These are phyloP conservation scores for Xylaria sp. DNA, from an alignment of 2,329 filamentous ascomycete species.

Conservation along the genomic window DNA sequence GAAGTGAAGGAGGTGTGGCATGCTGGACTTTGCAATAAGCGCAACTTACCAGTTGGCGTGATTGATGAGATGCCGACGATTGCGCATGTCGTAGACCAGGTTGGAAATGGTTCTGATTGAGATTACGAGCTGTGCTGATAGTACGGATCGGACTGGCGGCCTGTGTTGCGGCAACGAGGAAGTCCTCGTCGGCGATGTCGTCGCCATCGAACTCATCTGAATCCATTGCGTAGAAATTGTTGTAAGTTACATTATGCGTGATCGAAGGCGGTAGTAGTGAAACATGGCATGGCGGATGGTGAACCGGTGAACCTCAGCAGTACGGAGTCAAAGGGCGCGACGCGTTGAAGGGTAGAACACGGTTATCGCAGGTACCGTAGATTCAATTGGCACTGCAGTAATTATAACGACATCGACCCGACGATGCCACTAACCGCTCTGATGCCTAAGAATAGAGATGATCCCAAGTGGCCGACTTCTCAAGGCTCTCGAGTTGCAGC, in stretches of 20 bases:
- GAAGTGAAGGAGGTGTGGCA: background rate
- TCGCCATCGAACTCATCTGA: slow-evolving; percentile 73
- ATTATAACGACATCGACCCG: background rate
- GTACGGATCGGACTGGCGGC: slow-evolving; percentile 48
- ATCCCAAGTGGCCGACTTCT: background rate
- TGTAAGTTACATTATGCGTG: slow-evolving; percentile 27
- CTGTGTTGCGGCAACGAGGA: slow-evolving; percentile 70
- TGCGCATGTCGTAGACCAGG: slow-evolving; percentile 28
- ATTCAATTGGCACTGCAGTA: background rate
- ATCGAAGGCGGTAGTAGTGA: slow-evolving; percentile 12
- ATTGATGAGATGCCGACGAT: slow-evolving; percentile 17
- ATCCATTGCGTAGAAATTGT: slow-evolving; percentile 55
- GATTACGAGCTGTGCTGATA: slow-evolving; percentile 35
- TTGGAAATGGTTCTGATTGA: slow-evolving; percentile 39
- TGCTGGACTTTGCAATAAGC: background rate
- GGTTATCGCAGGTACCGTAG: too few species aligned
- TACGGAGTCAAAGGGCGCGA: background rate
- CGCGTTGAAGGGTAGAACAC: slow-evolving; percentile 18
- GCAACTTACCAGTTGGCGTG: slow-evolving; percentile 38
- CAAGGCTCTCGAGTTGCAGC: background rate
- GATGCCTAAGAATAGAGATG: background rate
- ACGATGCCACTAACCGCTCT: background rate
- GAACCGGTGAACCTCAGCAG: slow-evolving; percentile 17
- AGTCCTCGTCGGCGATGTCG: slow-evolving; percentile 72
- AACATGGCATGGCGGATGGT: slow-evolving; percentile 7